phyloP scores from a whole-genome alignment of 1,284 basidiomycete genomes.

The Peniophora sp. region DNA sequence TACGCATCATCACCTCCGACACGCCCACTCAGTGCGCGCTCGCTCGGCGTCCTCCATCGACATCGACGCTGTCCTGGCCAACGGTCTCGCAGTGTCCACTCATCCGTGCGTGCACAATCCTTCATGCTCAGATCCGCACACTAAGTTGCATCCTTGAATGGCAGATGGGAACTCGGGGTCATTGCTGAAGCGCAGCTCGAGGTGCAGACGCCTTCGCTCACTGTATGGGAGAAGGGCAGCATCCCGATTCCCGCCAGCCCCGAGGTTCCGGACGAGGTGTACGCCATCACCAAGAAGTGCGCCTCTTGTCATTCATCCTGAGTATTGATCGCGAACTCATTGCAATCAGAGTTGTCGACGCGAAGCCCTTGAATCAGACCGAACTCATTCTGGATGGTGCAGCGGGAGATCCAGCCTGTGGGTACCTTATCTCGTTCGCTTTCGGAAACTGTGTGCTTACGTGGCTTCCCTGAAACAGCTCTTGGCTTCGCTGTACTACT shows the following conservation, averaged over 20 bases:
- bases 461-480: no score
- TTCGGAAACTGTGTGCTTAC: no score
- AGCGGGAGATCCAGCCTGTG: neutral
- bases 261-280: slow-evolving; percentile 28
- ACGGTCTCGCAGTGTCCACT: no score
- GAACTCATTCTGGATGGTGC: neutral
- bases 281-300: slow-evolving; percentile 32
- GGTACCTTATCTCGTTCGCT: no score
- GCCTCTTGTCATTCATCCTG: neutral
- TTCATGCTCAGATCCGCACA: no score
- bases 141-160: no score
- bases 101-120: no score
- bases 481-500: slow-evolving; percentile 51
- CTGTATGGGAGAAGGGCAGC: slow-evolving; percentile 38
- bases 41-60: no score
- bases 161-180: slow-evolving; percentile 68
- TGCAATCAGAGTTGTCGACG: neutral
- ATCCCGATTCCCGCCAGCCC: slow-evolving; percentile 27
- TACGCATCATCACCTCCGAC: no score
- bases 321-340: neutral
- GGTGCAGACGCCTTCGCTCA: slow-evolving; percentile 43
- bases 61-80: no score
- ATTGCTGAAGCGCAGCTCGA: slow-evolving; percentile 58
- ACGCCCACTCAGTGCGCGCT: no score
- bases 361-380: neutral